A percentile compares a stretch with the other conserved stretches of the same genome.
phyloP scores from a whole-genome alignment of 192 early-diverging fungal genomes.

The Podila minutissima region DNA sequence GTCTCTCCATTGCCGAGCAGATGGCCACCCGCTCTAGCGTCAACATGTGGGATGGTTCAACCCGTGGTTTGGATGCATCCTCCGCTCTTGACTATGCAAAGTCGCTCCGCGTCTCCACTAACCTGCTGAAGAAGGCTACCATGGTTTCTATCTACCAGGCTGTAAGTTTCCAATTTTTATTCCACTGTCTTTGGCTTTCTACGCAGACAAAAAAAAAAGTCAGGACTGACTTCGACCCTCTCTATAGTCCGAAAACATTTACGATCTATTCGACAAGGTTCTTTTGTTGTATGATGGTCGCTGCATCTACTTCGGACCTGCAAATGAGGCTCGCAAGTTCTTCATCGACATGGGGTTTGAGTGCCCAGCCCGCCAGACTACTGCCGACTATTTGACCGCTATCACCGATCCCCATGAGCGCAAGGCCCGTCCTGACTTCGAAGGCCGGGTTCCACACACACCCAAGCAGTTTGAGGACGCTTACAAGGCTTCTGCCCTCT shows the following conservation, averaged over 20 bases:
- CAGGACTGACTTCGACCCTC: not conserved
- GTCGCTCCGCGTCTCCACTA: conserved; percentile 78
- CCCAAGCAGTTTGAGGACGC: conserved; percentile 71
- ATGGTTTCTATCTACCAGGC: conserved; percentile 78
- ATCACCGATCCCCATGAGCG: conserved; percentile 71
- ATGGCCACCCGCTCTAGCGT: conserved; percentile 65
- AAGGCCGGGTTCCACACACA: conserved; percentile 63
- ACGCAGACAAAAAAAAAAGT: not conserved
- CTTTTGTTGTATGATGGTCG: conserved; percentile 74
- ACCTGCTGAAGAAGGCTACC: conserved; percentile 73
- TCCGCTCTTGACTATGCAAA: conserved; percentile 86
- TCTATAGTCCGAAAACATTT: conserved; percentile 74
- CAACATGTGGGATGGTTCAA: conserved; percentile 78
- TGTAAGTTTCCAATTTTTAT: conserved; percentile 58
- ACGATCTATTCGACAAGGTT: conserved; percentile 75
- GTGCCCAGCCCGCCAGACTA: conserved; percentile 73
- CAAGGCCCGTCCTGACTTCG: conserved; percentile 64
- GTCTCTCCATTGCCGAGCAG: conserved; percentile 81
- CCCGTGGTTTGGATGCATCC: conserved; percentile 84
- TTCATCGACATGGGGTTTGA: conserved; percentile 70
- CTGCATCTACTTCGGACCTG: conserved; percentile 76
- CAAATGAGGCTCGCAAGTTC: conserved; percentile 64
- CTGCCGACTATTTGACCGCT: conserved; percentile 79
- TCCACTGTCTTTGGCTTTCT: not conserved
- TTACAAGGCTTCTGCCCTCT: conserved; percentile 59